Base-by-base conservation (phyloP, 345 rosid genomes). In the Zanthoxylum bungeanum region DNA sequence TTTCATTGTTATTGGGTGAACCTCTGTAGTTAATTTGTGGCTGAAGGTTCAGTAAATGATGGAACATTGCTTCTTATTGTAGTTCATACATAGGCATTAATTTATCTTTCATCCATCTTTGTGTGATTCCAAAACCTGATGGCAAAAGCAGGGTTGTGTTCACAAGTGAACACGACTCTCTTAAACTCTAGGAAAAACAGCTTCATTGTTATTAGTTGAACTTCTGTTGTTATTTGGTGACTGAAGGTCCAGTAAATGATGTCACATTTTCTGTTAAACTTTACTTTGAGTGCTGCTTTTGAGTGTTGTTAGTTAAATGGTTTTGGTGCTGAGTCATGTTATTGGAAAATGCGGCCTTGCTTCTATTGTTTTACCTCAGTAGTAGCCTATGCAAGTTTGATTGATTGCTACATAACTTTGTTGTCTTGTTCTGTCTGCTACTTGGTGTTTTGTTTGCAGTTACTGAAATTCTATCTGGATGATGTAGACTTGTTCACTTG, bases 1-100 rank as follows among this genome's bases (percentile, higher is more conserved):
- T 47, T 73, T 68, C 87, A 74, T 80, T 79, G 80, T 89, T 88
- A 27, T 80, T 87, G 86, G 87, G 87, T 87, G 90, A 82, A 75
- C 87, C 86, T 80, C 60, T 60, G 84, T 78, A 62, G 24, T 28
- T 28, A n/a, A 10, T 49, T 53, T 2, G 74, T 80, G 76, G 34
- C 86, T 76, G 70, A 51, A 73, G 85, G 88, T 85, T 88, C 82
- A 80, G 80, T 85, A 71, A 85, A 85, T 82, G 78, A 75, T 83
- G 89, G 34, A 17, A 82, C 80, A 81, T 77, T 63, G 14, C 1
- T 49, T 36, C 16, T 14, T 7, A 16, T 4, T 8, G 34, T 4
- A 36, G 28, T 4, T 59, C 27, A 19, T 27, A 24, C 5, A 9
- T 52, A 7, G 14, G 9, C 9, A 27, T 58, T 31, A 17, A 33